A percentile compares a stretch with the other conserved stretches of the same genome.
These are phyloP conservation scores for Mycena metata DNA, from an alignment of 768 basidiomycete species.

Conservation along the genomic window DNA sequence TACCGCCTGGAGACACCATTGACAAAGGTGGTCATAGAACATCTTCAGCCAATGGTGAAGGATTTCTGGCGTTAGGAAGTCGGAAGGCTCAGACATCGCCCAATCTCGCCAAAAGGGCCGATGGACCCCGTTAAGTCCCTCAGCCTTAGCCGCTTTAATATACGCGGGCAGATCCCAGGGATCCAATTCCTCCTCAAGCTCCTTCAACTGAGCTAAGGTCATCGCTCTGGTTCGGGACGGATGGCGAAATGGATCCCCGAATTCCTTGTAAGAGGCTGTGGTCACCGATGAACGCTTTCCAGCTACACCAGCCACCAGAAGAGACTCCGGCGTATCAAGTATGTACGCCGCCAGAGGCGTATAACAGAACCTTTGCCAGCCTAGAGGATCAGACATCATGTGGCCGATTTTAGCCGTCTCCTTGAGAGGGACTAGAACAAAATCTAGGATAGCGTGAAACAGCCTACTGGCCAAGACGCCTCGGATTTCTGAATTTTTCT, in stretches of 20 bases:
- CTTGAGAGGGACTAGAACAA: conserved; percentile 48
- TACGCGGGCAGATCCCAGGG: no score
- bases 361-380: not conserved
- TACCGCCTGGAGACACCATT: not conserved
- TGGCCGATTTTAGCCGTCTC: conserved; percentile 44
- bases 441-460: conserved; percentile 47
- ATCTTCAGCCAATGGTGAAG: not conserved
- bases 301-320: conserved; percentile 23
- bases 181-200: not conserved
- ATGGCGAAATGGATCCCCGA: conserved; percentile 18
- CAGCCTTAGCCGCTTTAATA: no score
- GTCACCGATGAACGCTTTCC: conserved; percentile 30
- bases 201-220: conserved; percentile 14
- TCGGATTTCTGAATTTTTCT: conserved; percentile 36
- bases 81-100: not conserved
- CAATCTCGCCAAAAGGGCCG: not conserved
- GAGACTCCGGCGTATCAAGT: conserved; percentile 31
- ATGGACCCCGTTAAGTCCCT: no score
- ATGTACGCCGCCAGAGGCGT: conserved; percentile 35
- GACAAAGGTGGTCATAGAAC: not conserved
- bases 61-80: not conserved
- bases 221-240: not conserved
- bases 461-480: conserved; percentile 45
- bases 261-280: conserved; percentile 19
- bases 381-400: conserved; percentile 46